Base-by-base conservation (phyloP, 108 stramenopile species). In the Skeletonema potamos region DNA sequence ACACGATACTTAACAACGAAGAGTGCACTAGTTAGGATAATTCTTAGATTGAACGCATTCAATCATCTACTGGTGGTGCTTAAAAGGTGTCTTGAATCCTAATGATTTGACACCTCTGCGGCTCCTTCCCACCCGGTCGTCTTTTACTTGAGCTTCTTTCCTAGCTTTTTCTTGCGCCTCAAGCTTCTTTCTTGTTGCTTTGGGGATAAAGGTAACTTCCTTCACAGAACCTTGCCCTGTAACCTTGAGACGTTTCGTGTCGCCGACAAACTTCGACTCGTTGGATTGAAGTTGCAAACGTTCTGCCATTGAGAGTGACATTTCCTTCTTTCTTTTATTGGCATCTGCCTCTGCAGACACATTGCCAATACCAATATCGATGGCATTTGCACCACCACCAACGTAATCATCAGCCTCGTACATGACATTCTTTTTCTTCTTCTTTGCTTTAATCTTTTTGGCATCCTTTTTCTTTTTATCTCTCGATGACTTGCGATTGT, bases 171-270 rank as follows among this genome's bases (percentile, higher is more conserved):
- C 54, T 48, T 57, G 54, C 17, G 64, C 61, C 39, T 78, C 77
- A 30, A 48, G 63, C 62, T 91, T 84, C 75, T 84, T 82, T 55
- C 60, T 64, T 6, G 84, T 56, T 68, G 87, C 83, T 60, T 86
- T 89, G 2, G 93, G 93, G 65, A 92, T 64, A 29, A 78, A 94
- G 0, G 88, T 81, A 4, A 91, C 84, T 72, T 94, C 89, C 66
- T 89, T 87, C 28, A 84, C 72, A 33, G 85, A 83, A 4, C 91
- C 91, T 57, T 90, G 82, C 22, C 82, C 76, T 17, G 64, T 66
- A 4, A 85, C 68, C 48, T 76, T 74, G 28, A 74, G 46, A 34
- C 82, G 66, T 9, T 74, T 80, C 24, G 88, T 84, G 11, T 83
- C 78, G 34, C 85, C 72, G 10, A 78, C 24, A 33, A 62, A 63